Evolutionary conservation across 768 basidiomycete genomes (phyloP).

Genomic region (Hericium coralloides): DNA sequence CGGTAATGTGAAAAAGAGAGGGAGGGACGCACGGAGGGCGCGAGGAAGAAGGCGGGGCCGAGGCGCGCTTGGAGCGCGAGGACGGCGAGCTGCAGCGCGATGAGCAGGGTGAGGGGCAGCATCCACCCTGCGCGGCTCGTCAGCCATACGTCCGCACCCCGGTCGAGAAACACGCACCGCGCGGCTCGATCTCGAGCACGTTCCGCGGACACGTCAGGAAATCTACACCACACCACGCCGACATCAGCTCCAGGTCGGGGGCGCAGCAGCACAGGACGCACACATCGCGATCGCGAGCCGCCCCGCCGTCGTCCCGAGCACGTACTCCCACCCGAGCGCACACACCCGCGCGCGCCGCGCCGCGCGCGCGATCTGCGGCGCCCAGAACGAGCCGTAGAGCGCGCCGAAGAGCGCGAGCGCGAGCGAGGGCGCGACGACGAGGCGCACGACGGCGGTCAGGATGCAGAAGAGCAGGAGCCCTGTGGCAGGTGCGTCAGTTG

Average conservation of each 20-base stretch:
- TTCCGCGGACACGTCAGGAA: slow-evolving; percentile 79
- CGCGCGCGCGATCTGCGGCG: slow-evolving; percentile 77
- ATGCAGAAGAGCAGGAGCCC: slow-evolving; percentile 64
- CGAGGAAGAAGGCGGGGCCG: slow-evolving; percentile 81
- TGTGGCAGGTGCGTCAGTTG: slow-evolving; percentile 18
- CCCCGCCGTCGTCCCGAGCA: slow-evolving; percentile 68
- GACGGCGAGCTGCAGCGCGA: slow-evolving; percentile 51
- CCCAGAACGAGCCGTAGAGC: slow-evolving; percentile 77
- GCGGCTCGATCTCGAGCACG: slow-evolving; percentile 71
- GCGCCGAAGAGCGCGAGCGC: slow-evolving; percentile 55
- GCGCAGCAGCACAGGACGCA: slow-evolving; percentile 37
- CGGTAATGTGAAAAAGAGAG: background rate
- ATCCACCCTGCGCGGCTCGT: slow-evolving; percentile 46
- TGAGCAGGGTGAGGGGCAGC: slow-evolving; percentile 47
- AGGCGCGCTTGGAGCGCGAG: slow-evolving; percentile 66
- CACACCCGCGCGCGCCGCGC: slow-evolving; percentile 60
- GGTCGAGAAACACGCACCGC: slow-evolving; percentile 37
- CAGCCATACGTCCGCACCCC: background rate
- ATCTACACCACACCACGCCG: slow-evolving; percentile 35
- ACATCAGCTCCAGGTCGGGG: background rate
- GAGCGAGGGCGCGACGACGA: slow-evolving; percentile 59
- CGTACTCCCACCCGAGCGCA: slow-evolving; percentile 59
- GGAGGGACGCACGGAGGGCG: slow-evolving; percentile 41
- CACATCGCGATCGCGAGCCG: slow-evolving; percentile 67
- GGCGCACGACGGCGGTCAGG: slow-evolving; percentile 63